A percentile compares a stretch with the other conserved stretches of the same genome.
Conservation (phyloP, 208 protist genomes). For the Kentomonas sorsogonicus region DNA sequence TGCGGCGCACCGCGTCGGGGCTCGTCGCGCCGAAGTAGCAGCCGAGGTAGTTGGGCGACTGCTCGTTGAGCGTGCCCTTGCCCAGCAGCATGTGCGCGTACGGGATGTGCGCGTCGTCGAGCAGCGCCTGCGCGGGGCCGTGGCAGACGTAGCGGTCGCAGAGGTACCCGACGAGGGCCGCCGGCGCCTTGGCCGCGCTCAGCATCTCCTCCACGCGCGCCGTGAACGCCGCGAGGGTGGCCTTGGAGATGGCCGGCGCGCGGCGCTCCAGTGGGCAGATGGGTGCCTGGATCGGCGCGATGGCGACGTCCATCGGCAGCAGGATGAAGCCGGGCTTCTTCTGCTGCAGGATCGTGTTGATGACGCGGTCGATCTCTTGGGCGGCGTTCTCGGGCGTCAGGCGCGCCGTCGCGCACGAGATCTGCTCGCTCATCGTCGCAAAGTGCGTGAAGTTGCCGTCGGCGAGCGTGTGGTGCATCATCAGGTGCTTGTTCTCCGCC, state of each 20-base stretch:
- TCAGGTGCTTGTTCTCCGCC: conserved; percentile 11
- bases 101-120: conserved; percentile 30
- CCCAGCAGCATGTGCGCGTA: conserved; percentile 32
- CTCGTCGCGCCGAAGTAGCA: conserved; percentile 25
- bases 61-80: conserved; percentile 42
- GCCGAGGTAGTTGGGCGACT: conserved; percentile 31
- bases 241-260: conserved; percentile 1
- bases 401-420: conserved; percentile 14
- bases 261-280: conserved; percentile 8
- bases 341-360: conserved; percentile 17
- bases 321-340: conserved; percentile 32
- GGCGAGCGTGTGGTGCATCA: conserved; percentile 36
- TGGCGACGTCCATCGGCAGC: conserved; percentile 24
- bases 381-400: conserved; percentile 16
- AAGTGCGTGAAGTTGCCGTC: conserved; percentile 34
- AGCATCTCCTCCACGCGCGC: conserved; percentile 24
- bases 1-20: background rate
- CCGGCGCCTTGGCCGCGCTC: conserved; percentile 11
- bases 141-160: conserved; percentile 37
- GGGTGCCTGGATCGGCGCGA: conserved; percentile 4
- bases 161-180: conserved; percentile 25
- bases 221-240: conserved; percentile 16
- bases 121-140: conserved; percentile 19
- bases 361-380: conserved; percentile 31
- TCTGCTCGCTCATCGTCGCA: conserved; percentile 17